Evolutionary conservation across 768 basidiomycete genomes (phyloP), one percentile per base, ranked within the genome.

Genomic region (Macrocybe gigantea): DNA sequence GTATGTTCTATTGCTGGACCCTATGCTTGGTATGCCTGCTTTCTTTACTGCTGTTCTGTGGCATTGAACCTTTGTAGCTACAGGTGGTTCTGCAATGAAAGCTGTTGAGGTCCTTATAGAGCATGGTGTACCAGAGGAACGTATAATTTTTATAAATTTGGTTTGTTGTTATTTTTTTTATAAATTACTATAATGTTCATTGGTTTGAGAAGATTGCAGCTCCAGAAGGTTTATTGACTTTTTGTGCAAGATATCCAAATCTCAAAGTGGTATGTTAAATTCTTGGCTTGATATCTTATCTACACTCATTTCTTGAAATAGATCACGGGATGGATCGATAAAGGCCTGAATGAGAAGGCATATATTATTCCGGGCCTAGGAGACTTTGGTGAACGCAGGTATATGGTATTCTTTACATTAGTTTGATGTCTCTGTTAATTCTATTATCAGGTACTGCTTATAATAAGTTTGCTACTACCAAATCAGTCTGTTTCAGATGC

Each of bases 1-100:
- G 40, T 98, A 95, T 62, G 91, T 93, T 41, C 82, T 99, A 34
- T 80, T 99, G 10, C 79, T 99, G 14, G 95, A 99, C 63, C 95
- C 95, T 0, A 99, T 99, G 95, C 80, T 98, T 41, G 92, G 93
- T 92, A 57, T 44, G 83, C 55, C 13, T 10, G 13, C 34, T 9
- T 5, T 44, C 22, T 7, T 5, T 5, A 33, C 13, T n/a, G 14
- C 37, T 22, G 14, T 8, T 5, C n/a, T 2, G 7, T 38, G 11
- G 42, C 34, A 2, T 12, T 6, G 33, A 50, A 48, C 43, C 35
- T 41, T 34, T 32, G 44, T 39, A 78, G 95, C 95, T 0, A 98
- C 95, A 0, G 96, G 96, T 22, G 96, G 96, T 39, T 97, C 94
- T 5, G 95, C 94, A 6, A 93, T 94, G 67, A 97, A 98, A 63